phyloP scores from a whole-genome alignment of 495 filamentous ascomycete species.

The Penicillium longicatenatum region DNA sequence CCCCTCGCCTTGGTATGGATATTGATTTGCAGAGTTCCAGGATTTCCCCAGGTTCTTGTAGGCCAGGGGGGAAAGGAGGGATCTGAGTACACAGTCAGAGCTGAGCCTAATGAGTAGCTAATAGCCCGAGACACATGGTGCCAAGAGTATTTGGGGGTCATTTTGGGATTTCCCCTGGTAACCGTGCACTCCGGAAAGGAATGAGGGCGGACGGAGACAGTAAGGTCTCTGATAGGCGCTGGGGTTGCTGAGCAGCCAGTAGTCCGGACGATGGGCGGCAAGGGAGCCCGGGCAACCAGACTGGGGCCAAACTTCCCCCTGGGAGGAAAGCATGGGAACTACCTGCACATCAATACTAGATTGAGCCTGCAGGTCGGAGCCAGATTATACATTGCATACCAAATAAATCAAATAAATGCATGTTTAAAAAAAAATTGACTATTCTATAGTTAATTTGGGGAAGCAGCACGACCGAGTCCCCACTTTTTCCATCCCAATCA shows the following conservation, averaged over 20 bases:
- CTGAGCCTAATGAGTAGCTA: not conserved
- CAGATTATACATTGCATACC: constrained; percentile 14
- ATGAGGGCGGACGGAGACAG: constrained; percentile 16
- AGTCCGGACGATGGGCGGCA: constrained; percentile 41
- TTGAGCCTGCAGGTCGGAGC: constrained; percentile 2
- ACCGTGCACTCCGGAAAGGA: constrained; percentile 26
- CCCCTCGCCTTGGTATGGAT: constrained; percentile 7
- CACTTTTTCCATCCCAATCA: constrained; percentile 1
- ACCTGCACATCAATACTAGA: constrained; percentile 13
- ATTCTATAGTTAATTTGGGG: not conserved
- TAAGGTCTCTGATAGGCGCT: constrained; percentile 37
- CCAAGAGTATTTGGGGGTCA: constrained; percentile 7
- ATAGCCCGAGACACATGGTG: constrained; percentile 34
- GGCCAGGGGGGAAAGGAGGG: constrained; percentile 9
- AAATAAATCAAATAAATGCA: not conserved
- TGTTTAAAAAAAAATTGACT: not conserved
- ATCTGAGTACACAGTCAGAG: not conserved
- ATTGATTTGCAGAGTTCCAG: not conserved
- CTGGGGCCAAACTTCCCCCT: constrained; percentile 21
- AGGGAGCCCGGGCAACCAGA: constrained; percentile 50
- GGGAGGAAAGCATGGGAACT: not conserved
- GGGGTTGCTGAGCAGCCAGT: constrained; percentile 38
- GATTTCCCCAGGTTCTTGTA: constrained; percentile 16
- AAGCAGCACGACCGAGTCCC: not conserved
- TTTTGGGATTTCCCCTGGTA: constrained; percentile 8